Evolutionary conservation across 345 rosid species (phyloP).

Genomic region (Gossypium bickii): DNA sequence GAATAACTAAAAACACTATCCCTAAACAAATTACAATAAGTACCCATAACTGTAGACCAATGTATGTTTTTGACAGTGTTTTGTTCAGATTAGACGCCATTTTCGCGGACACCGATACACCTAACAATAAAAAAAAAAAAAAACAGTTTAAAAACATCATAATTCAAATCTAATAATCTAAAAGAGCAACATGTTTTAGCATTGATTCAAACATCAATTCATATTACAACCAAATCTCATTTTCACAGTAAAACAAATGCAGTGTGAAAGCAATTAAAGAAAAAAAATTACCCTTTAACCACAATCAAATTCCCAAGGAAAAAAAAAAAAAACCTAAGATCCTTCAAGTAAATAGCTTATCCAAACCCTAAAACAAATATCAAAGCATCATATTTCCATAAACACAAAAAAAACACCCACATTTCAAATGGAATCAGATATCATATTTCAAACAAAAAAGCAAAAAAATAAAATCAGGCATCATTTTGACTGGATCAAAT

Average conservation of each 20-base stretch:
- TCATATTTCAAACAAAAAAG: background rate
- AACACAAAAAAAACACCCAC: background rate
- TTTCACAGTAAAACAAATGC: background rate
- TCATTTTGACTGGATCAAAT: slow-evolving; percentile 8
- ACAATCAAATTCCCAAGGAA: slow-evolving; percentile 13
- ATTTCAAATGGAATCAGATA: background rate
- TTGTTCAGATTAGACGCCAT: slow-evolving; percentile 65
- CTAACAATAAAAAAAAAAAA: slow-evolving; percentile 15
- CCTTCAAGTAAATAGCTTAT: slow-evolving; percentile 18
- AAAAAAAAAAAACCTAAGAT: slow-evolving; percentile 1
- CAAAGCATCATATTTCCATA: slow-evolving; percentile 14
- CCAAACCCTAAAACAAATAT: slow-evolving; percentile 15
- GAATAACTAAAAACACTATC: slow-evolving; percentile 46
- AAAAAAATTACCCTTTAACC: slow-evolving; percentile 9
- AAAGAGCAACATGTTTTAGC: background rate
- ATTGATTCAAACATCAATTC: background rate
- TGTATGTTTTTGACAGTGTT: slow-evolving; percentile 47
- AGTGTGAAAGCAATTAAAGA: background rate
- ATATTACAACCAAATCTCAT: background rate
- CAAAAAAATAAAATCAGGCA: background rate
- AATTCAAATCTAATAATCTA: background rate
- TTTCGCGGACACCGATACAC: slow-evolving; percentile 25
- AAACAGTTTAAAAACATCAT: slow-evolving; percentile 2
- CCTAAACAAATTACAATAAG: slow-evolving; percentile 56
- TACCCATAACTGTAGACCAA: slow-evolving; percentile 69